Evolutionary conservation across 2,329 filamentous ascomycete genomes (phyloP).

Genomic region (Pseudofabraea citricarpa): DNA sequence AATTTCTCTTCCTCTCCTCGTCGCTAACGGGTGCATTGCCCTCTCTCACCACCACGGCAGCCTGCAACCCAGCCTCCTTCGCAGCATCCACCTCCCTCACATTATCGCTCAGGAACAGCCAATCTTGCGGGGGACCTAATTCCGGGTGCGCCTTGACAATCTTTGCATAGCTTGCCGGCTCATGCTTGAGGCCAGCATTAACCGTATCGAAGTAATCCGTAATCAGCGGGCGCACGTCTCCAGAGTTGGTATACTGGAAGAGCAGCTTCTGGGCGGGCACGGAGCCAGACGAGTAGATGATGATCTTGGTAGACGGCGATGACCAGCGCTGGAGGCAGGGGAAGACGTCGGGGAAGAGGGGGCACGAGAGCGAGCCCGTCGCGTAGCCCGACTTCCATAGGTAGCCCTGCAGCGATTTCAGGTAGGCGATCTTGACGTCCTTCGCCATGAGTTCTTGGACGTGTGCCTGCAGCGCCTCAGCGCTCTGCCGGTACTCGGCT

Average conservation of each 20-base stretch:
- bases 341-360: constrained; percentile 71
- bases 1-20: constrained; percentile 33
- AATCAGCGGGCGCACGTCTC: constrained; percentile 56
- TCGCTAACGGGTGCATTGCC: constrained; percentile 62
- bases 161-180: constrained; percentile 57
- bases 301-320: constrained; percentile 45
- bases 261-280: constrained; percentile 77
- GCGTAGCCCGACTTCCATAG: constrained; percentile 73
- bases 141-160: constrained; percentile 25
- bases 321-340: constrained; percentile 55
- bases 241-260: constrained; percentile 58
- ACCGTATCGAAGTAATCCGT: constrained; percentile 73
- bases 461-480: constrained; percentile 58
- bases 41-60: constrained; percentile 57
- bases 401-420: constrained; percentile 76
- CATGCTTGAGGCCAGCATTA: constrained; percentile 71
- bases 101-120: constrained; percentile 81
- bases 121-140: constrained; percentile 43
- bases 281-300: constrained; percentile 80
- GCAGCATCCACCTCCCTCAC: constrained; percentile 64
- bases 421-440: constrained; percentile 71
- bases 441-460: constrained; percentile 64
- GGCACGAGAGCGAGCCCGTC: constrained; percentile 63
- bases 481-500: constrained; percentile 52
- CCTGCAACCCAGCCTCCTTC: constrained; percentile 56